phyloP scores from a whole-genome alignment of 495 filamentous ascomycete species.

The Trichocladium uniseriatum region DNA sequence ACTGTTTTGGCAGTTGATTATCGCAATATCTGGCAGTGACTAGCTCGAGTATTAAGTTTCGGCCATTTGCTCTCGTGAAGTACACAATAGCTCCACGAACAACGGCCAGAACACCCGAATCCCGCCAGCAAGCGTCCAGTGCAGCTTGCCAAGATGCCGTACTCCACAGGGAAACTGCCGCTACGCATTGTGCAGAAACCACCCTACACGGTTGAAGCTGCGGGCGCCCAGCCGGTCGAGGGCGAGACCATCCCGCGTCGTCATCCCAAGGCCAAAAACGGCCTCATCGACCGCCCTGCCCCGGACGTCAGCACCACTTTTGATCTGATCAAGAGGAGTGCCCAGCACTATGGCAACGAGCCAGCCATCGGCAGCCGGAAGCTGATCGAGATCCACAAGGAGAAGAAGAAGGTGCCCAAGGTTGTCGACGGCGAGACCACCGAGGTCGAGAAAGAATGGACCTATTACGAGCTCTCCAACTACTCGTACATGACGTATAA shows the following conservation, averaged over 20 bases:
- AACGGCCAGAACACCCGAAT: too few species aligned
- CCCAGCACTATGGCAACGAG: conserved; percentile 45
- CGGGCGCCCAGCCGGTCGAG: conserved; percentile 38
- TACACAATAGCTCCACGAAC: too few species aligned
- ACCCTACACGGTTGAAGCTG: conserved; percentile 48
- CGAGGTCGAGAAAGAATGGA: conserved; percentile 59
- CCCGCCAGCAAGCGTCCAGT: not conserved
- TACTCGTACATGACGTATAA: conserved; percentile 53
- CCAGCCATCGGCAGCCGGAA: conserved; percentile 50
- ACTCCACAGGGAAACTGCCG: conserved; percentile 20
- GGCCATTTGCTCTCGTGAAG: too few species aligned
- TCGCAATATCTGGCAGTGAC: too few species aligned
- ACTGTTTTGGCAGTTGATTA: too few species aligned
- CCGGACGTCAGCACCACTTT: conserved; percentile 48
- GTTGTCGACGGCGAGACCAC: conserved; percentile 52
- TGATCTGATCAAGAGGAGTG: conserved; percentile 47
- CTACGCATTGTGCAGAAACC: conserved; percentile 38
- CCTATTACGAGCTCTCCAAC: conserved; percentile 53
- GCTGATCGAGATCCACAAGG: conserved; percentile 49
- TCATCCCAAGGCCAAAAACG: conserved; percentile 45
- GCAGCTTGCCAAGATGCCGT: not conserved
- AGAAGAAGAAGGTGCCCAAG: conserved; percentile 60
- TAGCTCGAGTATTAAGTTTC: too few species aligned
- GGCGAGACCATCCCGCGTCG: conserved; percentile 58
- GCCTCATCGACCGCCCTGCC: conserved; percentile 41